Evolutionary conservation across 495 filamentous ascomycete species (phyloP).

Genomic region (Trichocladium antarcticum): DNA sequence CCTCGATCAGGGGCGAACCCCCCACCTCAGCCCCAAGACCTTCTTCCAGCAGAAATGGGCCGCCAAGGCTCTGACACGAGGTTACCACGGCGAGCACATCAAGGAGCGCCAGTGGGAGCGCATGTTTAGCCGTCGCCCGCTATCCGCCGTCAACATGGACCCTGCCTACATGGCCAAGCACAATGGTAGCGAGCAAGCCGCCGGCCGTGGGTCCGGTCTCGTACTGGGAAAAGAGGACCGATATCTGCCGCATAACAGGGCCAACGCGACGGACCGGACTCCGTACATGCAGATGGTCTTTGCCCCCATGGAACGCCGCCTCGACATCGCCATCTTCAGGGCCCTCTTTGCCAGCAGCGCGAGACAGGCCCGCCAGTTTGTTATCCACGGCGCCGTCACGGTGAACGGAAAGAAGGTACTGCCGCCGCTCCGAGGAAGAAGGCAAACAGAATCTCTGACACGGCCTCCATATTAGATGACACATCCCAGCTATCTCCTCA

Average conservation of each 20-base stretch:
- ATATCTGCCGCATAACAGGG: neutral
- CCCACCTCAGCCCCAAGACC: conserved; percentile 40
- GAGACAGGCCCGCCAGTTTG: conserved; percentile 89
- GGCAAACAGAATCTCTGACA: neutral
- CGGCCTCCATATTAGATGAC: conserved; percentile 52
- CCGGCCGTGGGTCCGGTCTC: conserved; percentile 67
- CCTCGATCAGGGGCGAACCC: conserved; percentile 40
- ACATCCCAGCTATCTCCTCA: conserved; percentile 87
- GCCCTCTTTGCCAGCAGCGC: conserved; percentile 89
- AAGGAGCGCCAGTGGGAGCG: conserved; percentile 81
- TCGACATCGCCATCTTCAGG: conserved; percentile 86
- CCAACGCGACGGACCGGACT: conserved; percentile 25
- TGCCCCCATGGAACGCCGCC: conserved; percentile 75
- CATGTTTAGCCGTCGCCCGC: conserved; percentile 72
- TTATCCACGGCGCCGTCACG: conserved; percentile 81
- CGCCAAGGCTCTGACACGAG: conserved; percentile 69
- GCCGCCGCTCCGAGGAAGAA: neutral
- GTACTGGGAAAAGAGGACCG: neutral
- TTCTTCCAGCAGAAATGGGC: conserved; percentile 98
- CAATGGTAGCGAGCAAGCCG: conserved; percentile 71
- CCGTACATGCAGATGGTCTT: conserved; percentile 92
- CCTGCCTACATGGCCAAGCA: conserved; percentile 57
- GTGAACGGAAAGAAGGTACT: conserved; percentile 90
- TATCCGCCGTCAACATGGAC: conserved; percentile 77
- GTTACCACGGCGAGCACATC: conserved; percentile 91